These are phyloP conservation scores for Fusarium anguioides DNA, from an alignment of 2,329 filamentous ascomycete species.

Conservation along the genomic window DNA sequence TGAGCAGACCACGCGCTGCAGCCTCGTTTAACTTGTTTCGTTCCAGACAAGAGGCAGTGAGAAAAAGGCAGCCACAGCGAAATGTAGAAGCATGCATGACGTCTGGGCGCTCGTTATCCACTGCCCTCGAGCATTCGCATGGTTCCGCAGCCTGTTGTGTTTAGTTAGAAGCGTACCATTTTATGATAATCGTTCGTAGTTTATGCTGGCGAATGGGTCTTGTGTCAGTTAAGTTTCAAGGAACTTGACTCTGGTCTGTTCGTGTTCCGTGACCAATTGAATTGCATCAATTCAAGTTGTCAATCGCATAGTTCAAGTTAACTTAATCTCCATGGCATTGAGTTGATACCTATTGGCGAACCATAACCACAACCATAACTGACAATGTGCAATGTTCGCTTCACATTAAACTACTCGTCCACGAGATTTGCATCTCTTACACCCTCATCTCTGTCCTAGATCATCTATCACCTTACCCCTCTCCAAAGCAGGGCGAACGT, in stretches of 20 bases:
- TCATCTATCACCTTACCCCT: constrained; percentile 26
- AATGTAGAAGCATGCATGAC: constrained; percentile 20
- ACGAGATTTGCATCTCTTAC: constrained; percentile 32
- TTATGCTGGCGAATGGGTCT: constrained; percentile 3
- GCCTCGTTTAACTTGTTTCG: constrained; percentile 37
- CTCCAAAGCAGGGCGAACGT: constrained; percentile 43
- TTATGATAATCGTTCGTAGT: constrained; percentile 3
- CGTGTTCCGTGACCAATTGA: constrained; percentile 27
- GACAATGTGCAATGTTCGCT: constrained; percentile 32
- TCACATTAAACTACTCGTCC: constrained; percentile 42
- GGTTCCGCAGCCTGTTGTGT: constrained; percentile 23
- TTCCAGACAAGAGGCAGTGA: constrained; percentile 10
- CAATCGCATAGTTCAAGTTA: background rate
- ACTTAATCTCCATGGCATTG: background rate
- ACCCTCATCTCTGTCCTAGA: constrained; percentile 31
- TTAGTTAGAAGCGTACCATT: constrained; percentile 13
- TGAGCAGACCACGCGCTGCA: constrained; percentile 27
- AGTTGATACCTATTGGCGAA: constrained; percentile 18
- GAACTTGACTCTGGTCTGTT: constrained; percentile 1
- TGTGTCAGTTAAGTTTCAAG: constrained; percentile 31
- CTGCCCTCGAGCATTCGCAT: constrained; percentile 17
- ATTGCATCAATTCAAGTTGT: background rate
- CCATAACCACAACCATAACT: constrained; percentile 18
- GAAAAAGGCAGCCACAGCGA: constrained; percentile 27
- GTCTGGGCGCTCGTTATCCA: constrained; percentile 16